These are phyloP conservation scores for Aspergillus brasiliensis DNA, from an alignment of 2,329 filamentous ascomycete genomes.

Conservation along the genomic window DNA sequence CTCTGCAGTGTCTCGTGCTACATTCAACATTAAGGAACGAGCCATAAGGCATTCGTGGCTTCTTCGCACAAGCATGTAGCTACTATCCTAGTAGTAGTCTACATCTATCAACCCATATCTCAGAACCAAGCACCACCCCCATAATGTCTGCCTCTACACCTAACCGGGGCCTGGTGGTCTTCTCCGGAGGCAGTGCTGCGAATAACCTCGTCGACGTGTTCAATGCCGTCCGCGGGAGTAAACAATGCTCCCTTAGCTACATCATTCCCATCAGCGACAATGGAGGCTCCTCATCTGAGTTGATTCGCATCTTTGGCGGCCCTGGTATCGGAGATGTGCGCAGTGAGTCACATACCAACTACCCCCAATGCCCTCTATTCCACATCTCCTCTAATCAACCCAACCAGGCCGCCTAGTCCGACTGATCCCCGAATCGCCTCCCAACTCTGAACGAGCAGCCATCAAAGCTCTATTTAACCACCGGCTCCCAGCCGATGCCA, in stretches of 20 bases:
- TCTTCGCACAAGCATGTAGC: not conserved
- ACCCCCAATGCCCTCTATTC: no score
- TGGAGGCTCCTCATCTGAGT: slow-evolving; percentile 87
- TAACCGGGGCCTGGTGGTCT: slow-evolving; percentile 71
- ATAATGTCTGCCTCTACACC: slow-evolving; percentile 18
- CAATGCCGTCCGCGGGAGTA: slow-evolving; percentile 63
- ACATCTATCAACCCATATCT: no score
- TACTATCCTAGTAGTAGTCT: not conserved
- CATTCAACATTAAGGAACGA: not conserved
- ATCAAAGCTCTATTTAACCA: slow-evolving; percentile 87
- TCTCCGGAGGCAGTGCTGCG: slow-evolving; percentile 91
- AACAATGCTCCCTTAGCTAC: slow-evolving; percentile 71
- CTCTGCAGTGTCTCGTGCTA: not conserved
- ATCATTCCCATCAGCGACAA: slow-evolving; percentile 97
- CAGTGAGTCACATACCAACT: slow-evolving; percentile 52
- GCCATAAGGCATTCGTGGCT: slow-evolving; percentile 4
- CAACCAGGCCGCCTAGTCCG: slow-evolving; percentile 77
- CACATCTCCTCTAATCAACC: slow-evolving; percentile 10
- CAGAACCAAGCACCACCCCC: not conserved
- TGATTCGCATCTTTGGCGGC: slow-evolving; percentile 92
- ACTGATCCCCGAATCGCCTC: slow-evolving; percentile 71
- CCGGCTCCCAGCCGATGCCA: slow-evolving; percentile 66
- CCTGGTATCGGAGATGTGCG: slow-evolving; percentile 80
- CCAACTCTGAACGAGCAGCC: slow-evolving; percentile 67
- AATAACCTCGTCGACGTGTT: slow-evolving; percentile 94